Evolutionary conservation across 1,284 basidiomycete genomes (phyloP), one percentile per base, ranked within the genome.

Genomic region (Chalciporus piperatoides): DNA sequence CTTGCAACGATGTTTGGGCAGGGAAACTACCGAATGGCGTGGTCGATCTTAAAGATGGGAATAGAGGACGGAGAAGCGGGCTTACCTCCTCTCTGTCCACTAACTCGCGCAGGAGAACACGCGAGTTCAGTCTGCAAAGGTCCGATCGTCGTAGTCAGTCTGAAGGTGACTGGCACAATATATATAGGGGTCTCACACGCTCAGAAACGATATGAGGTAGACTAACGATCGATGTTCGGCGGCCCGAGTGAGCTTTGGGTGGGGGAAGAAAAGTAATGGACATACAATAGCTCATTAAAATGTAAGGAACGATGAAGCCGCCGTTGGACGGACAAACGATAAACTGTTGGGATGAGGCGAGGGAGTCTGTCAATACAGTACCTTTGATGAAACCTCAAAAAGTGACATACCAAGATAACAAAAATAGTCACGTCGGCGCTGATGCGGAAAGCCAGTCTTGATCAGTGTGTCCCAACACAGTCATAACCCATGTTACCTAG

Each of bases 141-240:
- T 38, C 1, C 19, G n/a, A 6, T 9, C 30, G 11, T 32, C 30
- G 33, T 6, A 19, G 17, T 38, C 0, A 12, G 14, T 1, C 32
- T 54, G 8, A 45, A 19, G 4, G 4, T n/a, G 2, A 3, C 2
- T 2, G 14, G 2, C n/a, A 32, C 21, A 14, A 27, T 3, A 9
- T 1, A 10, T 9, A 15, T 2, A 19, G 8, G 27, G 38, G 0
- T 15, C 67, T 55, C 39, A 65, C 67, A 65, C 60, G 24, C 65
- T 67, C 32, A 65, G 36, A 30, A 69, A 68, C 3, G 67, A 69
- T 27, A 68, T 65, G 28, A 65, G 55, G 44, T 65, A 69, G 43
- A 55, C 64, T 65, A 8, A 25, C 4, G 25, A 25, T 25, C 25
- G 25, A 25, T 4, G 25, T 8, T 25, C 25, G 2, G 2, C 0